phyloP scores from a whole-genome alignment of 306 rosid genomes.

The Sicyos baderoa region DNA sequence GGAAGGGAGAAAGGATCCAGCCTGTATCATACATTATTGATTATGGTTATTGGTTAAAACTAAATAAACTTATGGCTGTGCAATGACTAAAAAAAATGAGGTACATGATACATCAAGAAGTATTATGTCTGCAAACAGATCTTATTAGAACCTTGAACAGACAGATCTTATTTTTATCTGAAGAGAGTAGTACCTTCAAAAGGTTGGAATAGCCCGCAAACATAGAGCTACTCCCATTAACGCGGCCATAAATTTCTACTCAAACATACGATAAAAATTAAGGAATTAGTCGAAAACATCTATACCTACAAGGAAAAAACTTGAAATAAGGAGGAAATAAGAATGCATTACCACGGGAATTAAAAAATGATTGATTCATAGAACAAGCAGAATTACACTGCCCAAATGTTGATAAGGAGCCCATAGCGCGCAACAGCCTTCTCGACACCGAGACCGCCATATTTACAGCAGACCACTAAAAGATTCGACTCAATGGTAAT shows the following conservation, averaged over 20 bases:
- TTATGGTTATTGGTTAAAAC: not conserved
- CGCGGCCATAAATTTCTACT: constrained; percentile 30
- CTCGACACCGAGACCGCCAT: constrained; percentile 58
- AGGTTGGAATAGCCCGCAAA: constrained; percentile 28
- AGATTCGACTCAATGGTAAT: constrained; percentile 5
- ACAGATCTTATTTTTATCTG: not conserved
- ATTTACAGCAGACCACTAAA: constrained; percentile 9
- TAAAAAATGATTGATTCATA: constrained; percentile 18
- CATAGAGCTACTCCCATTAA: constrained; percentile 28
- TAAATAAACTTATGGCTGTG: not conserved
- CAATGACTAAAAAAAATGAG: not conserved
- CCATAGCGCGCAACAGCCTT: constrained; percentile 53
- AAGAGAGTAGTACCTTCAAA: constrained; percentile 39
- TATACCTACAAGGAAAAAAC: not conserved
- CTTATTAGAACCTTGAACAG: constrained; percentile 17
- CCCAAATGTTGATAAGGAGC: constrained; percentile 39
- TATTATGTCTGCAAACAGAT: too few species aligned
- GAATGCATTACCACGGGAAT: constrained; percentile 36
- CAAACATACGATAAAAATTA: constrained; percentile 4
- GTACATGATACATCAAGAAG: not conserved
- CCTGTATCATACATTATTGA: constrained; percentile 36
- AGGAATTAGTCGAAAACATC: not conserved
- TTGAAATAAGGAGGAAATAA: not conserved
- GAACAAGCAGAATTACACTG: constrained; percentile 29
- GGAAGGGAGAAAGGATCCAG: constrained; percentile 26